Base-by-base conservation (phyloP, 345 rosid species). In the Gossypium ekmanianum region DNA sequence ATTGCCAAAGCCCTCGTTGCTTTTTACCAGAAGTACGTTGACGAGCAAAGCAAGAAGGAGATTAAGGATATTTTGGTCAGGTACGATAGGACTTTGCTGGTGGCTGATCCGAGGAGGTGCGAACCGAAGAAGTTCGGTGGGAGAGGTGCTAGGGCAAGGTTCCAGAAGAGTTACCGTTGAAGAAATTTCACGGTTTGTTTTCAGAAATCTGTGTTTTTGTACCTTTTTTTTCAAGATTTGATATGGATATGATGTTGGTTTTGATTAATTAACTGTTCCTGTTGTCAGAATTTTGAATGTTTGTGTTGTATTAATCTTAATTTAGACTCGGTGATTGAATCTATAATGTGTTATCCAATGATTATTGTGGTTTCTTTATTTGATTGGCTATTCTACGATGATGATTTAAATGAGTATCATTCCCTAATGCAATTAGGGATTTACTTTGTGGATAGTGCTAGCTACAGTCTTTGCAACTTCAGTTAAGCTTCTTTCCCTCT, bases 111-210 rank as follows among this genome's bases (percentile, higher is more conserved):
- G 1, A 86, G 98, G 71, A 82, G 98, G 29, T 93, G 98, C 79
- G 98, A 93, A 94, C 93, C 98, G 13, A 93, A 93, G 91, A 93
- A 93, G 88, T 93, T 93, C 57, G 98, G 98, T 76, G 98, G 98
- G 45, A 91, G 90, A 58, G 97, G 98, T 80, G 97, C 97, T 61
- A 88, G 98, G 65, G 87, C 98, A 4, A 90, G 97, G 82, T 93
- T 90, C 88, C 98, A 93, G 91, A 93, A 93, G 85, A 84, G 90
- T 91, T 93, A 93, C 81, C 98, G 95, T 90, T 93, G 83, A 90
- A 64, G 71, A 52, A 10, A 7, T 17, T 67, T 2, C n/a, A 45
- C 34, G 62, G 45, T 69, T 67, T 62, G 51, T 62, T 66, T 34
- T 54, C 58, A 43, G 39, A 57, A 51, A 64, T 7, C 24, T 18